Conservation (phyloP, 140 eudicot species). For the Erigeron philadelphicus region DNA sequence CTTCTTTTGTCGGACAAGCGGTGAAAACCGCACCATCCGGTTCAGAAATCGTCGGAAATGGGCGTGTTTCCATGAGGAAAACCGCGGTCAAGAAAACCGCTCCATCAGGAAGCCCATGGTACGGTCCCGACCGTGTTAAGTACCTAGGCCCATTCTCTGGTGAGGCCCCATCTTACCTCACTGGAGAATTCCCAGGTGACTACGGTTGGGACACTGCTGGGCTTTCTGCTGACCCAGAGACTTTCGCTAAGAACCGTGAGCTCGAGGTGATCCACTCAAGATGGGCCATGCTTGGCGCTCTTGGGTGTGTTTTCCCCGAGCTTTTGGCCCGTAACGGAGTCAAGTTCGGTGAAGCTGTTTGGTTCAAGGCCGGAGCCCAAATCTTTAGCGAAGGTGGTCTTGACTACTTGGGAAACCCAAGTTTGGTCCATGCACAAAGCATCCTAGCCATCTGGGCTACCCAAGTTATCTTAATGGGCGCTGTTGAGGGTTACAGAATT, state of each 20-base stretch:
- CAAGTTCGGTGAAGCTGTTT: constrained; percentile 54
- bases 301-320: constrained; percentile 59
- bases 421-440: constrained; percentile 72
- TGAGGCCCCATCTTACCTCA: constrained; percentile 57
- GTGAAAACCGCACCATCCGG: constrained; percentile 34
- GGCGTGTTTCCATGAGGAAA: constrained; percentile 40
- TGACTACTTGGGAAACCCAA: constrained; percentile 62
- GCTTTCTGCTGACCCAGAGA: constrained; percentile 62
- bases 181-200: constrained; percentile 66
- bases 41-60: constrained; percentile 30
- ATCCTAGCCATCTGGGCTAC: constrained; percentile 82
- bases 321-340: constrained; percentile 51
- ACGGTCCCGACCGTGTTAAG: constrained; percentile 66
- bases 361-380: constrained; percentile 62
- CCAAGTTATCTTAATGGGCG: constrained; percentile 77
- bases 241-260: constrained; percentile 67
- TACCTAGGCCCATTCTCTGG: constrained; percentile 72
- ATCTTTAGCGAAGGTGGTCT: constrained; percentile 57
- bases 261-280: constrained; percentile 58
- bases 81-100: constrained; percentile 28
- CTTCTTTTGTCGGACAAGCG: constrained; percentile 43
- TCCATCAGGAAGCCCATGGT: constrained; percentile 65
- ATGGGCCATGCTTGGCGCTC: constrained; percentile 67
- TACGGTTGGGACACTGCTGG: constrained; percentile 70
- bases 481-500: constrained; percentile 74